Percentiles rank a stretch among this genome's conserved stretches.
Conservation (phyloP, 768 basidiomycete species). For the Mycena metata region DNA sequence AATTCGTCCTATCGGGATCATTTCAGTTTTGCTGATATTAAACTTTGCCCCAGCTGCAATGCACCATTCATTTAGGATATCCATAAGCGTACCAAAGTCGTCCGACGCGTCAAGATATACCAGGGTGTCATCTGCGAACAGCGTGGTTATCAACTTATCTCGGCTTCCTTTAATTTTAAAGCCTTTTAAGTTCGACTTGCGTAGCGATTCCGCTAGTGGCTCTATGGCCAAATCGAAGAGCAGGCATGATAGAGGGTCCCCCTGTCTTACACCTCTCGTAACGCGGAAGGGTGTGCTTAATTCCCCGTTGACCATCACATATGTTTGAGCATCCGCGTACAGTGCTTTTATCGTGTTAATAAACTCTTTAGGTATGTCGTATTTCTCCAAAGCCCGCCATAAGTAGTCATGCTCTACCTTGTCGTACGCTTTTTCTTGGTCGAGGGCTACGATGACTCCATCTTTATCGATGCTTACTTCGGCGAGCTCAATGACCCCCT, state of each 20-base stretch:
- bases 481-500: too few species aligned
- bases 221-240: too few species aligned
- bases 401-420: too few species aligned
- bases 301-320: not conserved
- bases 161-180: not conserved
- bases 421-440: too few species aligned
- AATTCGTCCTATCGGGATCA: constrained; percentile 42
- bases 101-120: constrained; percentile 11
- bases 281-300: not conserved
- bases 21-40: constrained; percentile 41
- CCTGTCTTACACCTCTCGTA: not conserved
- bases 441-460: too few species aligned
- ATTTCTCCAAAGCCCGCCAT: too few species aligned
- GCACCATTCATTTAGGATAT: not conserved
- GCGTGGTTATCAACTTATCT: constrained; percentile 10
- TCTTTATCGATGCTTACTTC: too few species aligned
- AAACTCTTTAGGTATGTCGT: too few species aligned
- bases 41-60: constrained; percentile 31
- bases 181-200: not conserved
- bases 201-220: not conserved
- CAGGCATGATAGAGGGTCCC: not conserved
- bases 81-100: not conserved
- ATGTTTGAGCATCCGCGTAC: not conserved
- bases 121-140: constrained; percentile 22
- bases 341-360: too few species aligned